Evolutionary conservation across 2,329 filamentous ascomycete species (phyloP), one percentile per base, ranked within the genome.

Genomic region (Drechslera avenae): DNA sequence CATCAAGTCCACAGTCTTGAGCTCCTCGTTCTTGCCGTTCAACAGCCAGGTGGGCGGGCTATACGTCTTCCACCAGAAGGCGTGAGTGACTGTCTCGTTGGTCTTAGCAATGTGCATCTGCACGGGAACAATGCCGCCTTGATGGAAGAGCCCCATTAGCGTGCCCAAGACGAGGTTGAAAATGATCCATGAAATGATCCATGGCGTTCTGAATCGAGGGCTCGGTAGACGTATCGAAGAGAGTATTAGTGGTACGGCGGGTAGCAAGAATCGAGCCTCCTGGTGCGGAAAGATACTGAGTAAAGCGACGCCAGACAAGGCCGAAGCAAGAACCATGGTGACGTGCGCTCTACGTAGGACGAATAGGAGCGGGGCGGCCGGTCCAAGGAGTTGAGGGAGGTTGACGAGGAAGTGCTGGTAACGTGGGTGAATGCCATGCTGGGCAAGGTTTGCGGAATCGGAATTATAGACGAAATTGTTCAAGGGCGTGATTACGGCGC

Each of bases 21-120:
- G 74, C 8, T 88, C 80, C 59, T 86, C 82, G 58, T 89, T 91
- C 72, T 88, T 89, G 46, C 87, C 86, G 58, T 91, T 87, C 5
- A 92, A 78, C 16, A 93, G 80, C 88, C 89, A 93, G 30, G 88
- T 86, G 0, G 89, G 89, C 14, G 89, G 89, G 68, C 86, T 89
- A 68, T 92, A 92, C 1, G 89, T 92, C 71, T 91, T 92, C 89
- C 89, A 93, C 89, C 89, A 93, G 42, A 89, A 79, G 3, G 86
- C 87, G 28, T 87, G 81, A 1, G 85, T 86, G 7, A 88, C 84
- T 56, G 88, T 60, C 16, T 70, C 86, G 4, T 83, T 80, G 58
- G 89, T 86, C 46, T 83, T 83, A 64, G 85, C 88, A 66, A 93
- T 79, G 67, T 90, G 90, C 0, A 88, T 84, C 64, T 93, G 89